phyloP scores from a whole-genome alignment of 1,139 yeast species.

The Kluyveromyces marxianus region DNA sequence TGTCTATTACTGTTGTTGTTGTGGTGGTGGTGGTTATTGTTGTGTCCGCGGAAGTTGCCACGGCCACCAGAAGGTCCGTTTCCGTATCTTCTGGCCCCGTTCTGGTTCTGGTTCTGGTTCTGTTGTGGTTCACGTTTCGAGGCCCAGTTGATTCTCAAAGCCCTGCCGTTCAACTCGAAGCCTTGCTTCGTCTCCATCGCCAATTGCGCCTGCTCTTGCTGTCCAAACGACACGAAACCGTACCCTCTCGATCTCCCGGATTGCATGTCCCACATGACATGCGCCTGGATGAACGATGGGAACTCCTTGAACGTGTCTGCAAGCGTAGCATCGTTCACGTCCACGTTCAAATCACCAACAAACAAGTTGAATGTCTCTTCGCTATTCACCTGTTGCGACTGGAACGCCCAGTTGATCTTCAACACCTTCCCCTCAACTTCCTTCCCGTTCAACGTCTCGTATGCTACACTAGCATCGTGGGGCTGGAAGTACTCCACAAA shows the following conservation, averaged over 20 bases:
- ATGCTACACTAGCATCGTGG: constrained; percentile 55
- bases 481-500: constrained; percentile 66
- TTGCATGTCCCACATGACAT: constrained; percentile 97
- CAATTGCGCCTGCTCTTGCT: constrained; percentile 60
- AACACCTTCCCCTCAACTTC: constrained; percentile 46
- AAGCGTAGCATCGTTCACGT: constrained; percentile 72
- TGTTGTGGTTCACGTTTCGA: constrained; percentile 52
- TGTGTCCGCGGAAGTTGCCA: constrained; percentile 22
- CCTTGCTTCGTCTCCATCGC: constrained; percentile 78
- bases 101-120: constrained; percentile 11
- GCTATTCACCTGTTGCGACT: constrained; percentile 54
- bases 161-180: constrained; percentile 60
- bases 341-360: constrained; percentile 81
- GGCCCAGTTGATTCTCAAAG: constrained; percentile 86
- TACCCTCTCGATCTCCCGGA: constrained; percentile 87
- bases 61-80: constrained; percentile 18
- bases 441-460: constrained; percentile 52
- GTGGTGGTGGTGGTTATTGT: constrained; percentile 6
- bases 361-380: constrained; percentile 63
- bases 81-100: constrained; percentile 14
- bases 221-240: constrained; percentile 79
- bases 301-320: constrained; percentile 52
- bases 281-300: constrained; percentile 67
- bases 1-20: constrained; percentile 12
- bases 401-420: constrained; percentile 77